Base-by-base conservation (phyloP, 2,329 filamentous ascomycete species). In the Trichoderma sp. region DNA sequence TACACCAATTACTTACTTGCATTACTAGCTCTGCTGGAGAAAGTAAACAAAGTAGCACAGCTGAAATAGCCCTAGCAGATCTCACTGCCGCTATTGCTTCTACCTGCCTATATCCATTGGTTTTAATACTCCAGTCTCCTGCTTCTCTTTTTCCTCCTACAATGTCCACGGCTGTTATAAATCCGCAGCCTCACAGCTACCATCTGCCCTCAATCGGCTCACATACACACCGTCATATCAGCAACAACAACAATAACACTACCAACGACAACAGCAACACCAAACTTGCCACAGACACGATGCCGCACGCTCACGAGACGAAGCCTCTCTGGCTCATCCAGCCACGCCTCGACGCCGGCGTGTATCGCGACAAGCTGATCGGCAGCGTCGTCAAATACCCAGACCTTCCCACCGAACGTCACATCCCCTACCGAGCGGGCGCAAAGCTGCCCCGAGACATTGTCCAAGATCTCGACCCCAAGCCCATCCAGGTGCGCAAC, bases 301-400 rank as follows among this genome's bases (percentile, higher is more conserved):
- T 76, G 75, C 75, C 71, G 16, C 75, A 75, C 64, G 75, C 73
- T 60, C 75, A 66, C 76, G 76, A 79, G 24, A 77, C 73, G 14
- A 80, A 81, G 75, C 80, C 80, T 3, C 80, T 81, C 27, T 81
- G 80, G 80, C 80, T 81, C 60, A 74, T 81, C 71, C 78, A 78
- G 59, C 80, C 80, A 7, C 78, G 80, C 6, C 80, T 81, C 45
- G 80, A 81, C 72, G 80, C 80, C 3, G 69, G 64, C 60, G 77
- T 78, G n/a, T 81, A 81, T 53, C 79, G 80, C 75, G 80, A 81
- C 75, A 80, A 77, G 76, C 80, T 81, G 72, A 80, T 81, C 50
- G 80, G 80, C 69, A 81, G 80, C 77, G 80, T 81, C 75, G 78
- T 81, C 76, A 80, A 80, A 65, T 81, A 80, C 75, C 78, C 80